These are phyloP conservation scores for Toxoplasma gondii DNA, from an alignment of 169 alveolate genomes.

Conservation along the genomic window DNA sequence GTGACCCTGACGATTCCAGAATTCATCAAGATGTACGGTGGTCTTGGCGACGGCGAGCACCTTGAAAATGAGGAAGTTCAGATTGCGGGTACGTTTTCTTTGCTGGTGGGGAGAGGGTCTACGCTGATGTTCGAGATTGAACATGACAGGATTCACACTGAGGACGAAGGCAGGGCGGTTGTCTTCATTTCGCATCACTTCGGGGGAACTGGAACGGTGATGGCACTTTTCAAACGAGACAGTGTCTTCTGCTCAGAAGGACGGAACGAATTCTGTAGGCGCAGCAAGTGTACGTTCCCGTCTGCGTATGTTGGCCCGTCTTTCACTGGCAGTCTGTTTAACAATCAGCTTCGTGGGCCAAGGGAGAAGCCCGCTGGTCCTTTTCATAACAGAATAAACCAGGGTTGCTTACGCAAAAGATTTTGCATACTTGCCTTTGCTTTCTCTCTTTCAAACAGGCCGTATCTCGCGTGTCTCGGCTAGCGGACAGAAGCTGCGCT, in stretches of 20 bases:
- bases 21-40: conserved; percentile 76
- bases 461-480: conserved; percentile 87
- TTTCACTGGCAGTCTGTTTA: too few relatives aligned
- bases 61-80: conserved; percentile 74
- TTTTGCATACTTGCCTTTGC: too few relatives aligned
- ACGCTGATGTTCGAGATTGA: background rate
- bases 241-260: too few relatives aligned
- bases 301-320: too few relatives aligned
- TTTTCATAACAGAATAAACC: too few relatives aligned
- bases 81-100: conserved; percentile 88
- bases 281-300: too few relatives aligned
- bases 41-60: conserved; percentile 80
- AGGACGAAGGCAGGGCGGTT: background rate
- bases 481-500: conserved; percentile 88
- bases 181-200: background rate
- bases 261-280: too few relatives aligned
- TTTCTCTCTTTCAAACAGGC: conserved; percentile 76
- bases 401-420: too few relatives aligned
- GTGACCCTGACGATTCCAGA: conserved; percentile 60
- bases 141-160: background rate
- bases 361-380: too few relatives aligned
- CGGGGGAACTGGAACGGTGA: too few relatives aligned
- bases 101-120: background rate
- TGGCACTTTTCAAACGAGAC: too few relatives aligned
- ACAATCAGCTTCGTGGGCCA: too few relatives aligned